Conservation (phyloP, 345 rosid genomes). For the Syzygium grande region DNA sequence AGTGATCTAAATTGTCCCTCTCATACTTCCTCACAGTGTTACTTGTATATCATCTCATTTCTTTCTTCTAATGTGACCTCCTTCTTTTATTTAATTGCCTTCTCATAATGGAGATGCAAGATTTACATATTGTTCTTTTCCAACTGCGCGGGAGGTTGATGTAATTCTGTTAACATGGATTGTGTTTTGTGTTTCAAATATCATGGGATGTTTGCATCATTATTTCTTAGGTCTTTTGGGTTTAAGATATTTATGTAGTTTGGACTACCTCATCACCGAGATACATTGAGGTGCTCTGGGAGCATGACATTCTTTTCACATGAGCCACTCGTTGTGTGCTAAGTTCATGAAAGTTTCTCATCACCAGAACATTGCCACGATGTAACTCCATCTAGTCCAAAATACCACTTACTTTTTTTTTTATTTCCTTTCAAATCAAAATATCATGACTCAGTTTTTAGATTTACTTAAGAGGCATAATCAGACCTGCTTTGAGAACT, state of each 20-base stretch:
- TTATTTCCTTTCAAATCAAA: not conserved
- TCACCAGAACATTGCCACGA: not conserved
- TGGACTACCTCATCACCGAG: not conserved
- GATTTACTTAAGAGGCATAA: not conserved
- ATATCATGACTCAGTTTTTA: too few species aligned
- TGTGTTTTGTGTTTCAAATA: not conserved
- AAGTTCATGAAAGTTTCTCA: not conserved
- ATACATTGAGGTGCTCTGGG: not conserved
- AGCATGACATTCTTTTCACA: not conserved
- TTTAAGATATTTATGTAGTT: not conserved
- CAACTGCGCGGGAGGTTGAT: not conserved
- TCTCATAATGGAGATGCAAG: not conserved
- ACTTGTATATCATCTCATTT: not conserved
- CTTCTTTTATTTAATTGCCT: not conserved
- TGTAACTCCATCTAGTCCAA: not conserved
- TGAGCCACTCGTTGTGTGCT: not conserved
- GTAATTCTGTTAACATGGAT: not conserved
- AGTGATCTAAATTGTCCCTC: not conserved
- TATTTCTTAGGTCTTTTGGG: not conserved
- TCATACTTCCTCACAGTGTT: not conserved
- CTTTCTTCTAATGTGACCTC: not conserved
- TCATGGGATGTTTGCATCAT: not conserved
- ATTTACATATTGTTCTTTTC: not conserved
- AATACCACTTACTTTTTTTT: not conserved
- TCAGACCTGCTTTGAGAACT: not conserved